phyloP scores from a whole-genome alignment of 1,284 basidiomycete species.

The Ceratobasidium theobromae region DNA sequence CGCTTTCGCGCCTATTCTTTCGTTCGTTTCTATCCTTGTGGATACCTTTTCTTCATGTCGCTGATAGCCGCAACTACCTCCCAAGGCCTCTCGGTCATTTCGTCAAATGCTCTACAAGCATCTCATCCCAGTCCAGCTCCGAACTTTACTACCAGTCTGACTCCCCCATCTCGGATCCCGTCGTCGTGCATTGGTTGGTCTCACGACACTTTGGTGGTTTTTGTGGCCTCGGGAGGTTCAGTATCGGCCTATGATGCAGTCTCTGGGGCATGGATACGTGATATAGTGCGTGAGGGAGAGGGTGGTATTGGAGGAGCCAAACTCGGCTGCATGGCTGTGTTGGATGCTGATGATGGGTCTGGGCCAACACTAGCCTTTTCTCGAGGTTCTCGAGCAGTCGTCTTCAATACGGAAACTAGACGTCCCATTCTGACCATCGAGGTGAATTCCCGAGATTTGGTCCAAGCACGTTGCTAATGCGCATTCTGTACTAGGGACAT shows the following conservation, averaged over 20 bases:
- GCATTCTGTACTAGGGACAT: slow-evolving; percentile 20
- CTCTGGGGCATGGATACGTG: slow-evolving; percentile 2
- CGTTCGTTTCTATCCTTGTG: no score
- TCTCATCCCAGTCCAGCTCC: slow-evolving; percentile 19
- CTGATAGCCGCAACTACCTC: slow-evolving; percentile 28
- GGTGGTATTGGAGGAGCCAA: slow-evolving; percentile 29
- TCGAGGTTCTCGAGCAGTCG: slow-evolving; percentile 4
- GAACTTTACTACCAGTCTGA: slow-evolving; percentile 6
- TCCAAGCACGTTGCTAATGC: neutral
- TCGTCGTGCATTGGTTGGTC: slow-evolving; percentile 24
- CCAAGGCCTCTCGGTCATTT: slow-evolving; percentile 19
- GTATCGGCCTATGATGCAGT: slow-evolving; percentile 19
- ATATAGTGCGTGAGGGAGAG: slow-evolving; percentile 21
- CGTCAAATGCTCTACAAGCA: slow-evolving; percentile 1
- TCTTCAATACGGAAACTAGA: slow-evolving; percentile 24
- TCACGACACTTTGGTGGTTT: slow-evolving; percentile 1
- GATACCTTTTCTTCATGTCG: no score
- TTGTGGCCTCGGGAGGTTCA: slow-evolving; percentile 24
- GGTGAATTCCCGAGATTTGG: neutral
- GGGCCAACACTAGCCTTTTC: slow-evolving; percentile 5
- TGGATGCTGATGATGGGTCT: slow-evolving; percentile 18
- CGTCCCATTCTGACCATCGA: slow-evolving; percentile 16
- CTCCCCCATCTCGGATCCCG: slow-evolving; percentile 22
- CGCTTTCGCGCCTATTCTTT: no score
- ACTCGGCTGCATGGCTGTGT: slow-evolving; percentile 20